These are phyloP conservation scores for Casuarina glauca DNA, from an alignment of 306 rosid genomes.

Conservation along the genomic window DNA sequence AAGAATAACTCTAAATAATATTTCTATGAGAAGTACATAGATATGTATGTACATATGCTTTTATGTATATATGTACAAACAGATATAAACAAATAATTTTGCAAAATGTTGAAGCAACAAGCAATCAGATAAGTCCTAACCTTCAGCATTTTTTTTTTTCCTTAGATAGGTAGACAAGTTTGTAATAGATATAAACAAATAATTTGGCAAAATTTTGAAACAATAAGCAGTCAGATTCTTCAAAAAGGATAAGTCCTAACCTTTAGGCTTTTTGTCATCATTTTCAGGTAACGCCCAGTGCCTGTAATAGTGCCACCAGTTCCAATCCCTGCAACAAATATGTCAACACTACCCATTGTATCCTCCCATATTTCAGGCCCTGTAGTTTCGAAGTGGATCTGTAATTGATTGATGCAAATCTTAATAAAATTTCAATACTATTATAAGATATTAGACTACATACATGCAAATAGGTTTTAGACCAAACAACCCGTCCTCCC, in stretches of 20 bases:
- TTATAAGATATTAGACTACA: background rate
- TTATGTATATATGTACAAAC: too few species aligned
- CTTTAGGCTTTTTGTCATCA: slow-evolving; percentile 67
- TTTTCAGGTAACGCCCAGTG: slow-evolving; percentile 80
- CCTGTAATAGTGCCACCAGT: slow-evolving; percentile 96
- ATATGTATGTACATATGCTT: too few species aligned
- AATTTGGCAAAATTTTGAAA: background rate
- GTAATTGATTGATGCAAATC: slow-evolving; percentile 50
- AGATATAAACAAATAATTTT: background rate
- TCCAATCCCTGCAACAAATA: slow-evolving; percentile 89
- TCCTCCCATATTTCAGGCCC: slow-evolving; percentile 99
- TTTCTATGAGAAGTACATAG: too few species aligned
- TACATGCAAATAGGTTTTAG: background rate
- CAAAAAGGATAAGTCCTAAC: slow-evolving; percentile 36
- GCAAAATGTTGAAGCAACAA: background rate
- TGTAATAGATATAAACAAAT: background rate
- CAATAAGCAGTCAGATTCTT: slow-evolving; percentile 22
- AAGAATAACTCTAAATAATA: background rate
- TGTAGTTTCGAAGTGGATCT: slow-evolving; percentile 95
- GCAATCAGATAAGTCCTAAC: slow-evolving; percentile 37
- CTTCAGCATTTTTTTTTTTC: slow-evolving; percentile 47
- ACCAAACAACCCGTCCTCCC: too few species aligned
- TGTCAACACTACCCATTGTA: slow-evolving; percentile 82
- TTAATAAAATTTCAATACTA: slow-evolving; percentile 16
- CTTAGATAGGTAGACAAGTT: too few species aligned